Evolutionary conservation across 2,329 filamentous ascomycete species (phyloP).

Genomic region (Zymoseptoria brevis): DNA sequence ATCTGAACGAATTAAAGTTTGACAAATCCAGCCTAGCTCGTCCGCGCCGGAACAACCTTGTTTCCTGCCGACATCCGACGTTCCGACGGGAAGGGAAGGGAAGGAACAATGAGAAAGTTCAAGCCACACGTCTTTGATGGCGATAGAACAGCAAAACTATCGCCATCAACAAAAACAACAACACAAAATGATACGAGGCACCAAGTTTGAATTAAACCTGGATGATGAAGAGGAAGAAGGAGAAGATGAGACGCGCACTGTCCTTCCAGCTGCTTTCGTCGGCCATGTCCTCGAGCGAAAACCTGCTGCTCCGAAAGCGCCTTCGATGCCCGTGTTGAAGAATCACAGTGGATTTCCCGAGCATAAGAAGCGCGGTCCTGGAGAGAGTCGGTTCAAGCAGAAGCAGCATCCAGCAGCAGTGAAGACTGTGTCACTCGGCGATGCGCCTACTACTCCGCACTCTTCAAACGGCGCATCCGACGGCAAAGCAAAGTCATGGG

Average conservation of each 20-base stretch:
- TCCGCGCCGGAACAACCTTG: background rate
- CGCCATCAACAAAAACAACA: no score
- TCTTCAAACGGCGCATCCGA: background rate
- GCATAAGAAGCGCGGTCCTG: conserved; percentile 63
- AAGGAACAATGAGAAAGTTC: background rate
- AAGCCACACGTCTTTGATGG: background rate
- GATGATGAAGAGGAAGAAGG: conserved; percentile 28
- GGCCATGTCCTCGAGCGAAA: conserved; percentile 74
- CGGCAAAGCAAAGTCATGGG: conserved; percentile 24
- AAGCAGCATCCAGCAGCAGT: conserved; percentile 52
- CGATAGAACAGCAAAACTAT: no score
- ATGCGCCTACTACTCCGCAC: background rate
- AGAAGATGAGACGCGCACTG: conserved; percentile 3
- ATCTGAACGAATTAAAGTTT: background rate
- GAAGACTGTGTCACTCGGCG: conserved; percentile 38
- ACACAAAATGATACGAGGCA: conserved; percentile 41
- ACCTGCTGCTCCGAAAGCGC: conserved; percentile 50
- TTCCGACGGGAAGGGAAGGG: background rate
- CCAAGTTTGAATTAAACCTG: conserved; percentile 54
- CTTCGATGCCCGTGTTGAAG: conserved; percentile 54
- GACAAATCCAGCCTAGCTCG: background rate
- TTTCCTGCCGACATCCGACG: background rate
- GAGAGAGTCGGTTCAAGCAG: conserved; percentile 66
- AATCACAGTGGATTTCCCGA: conserved; percentile 68
- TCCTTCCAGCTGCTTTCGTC: conserved; percentile 42